Conservation (phyloP, 805 yeast species). For the Kluyveromyces aestuarii region DNA sequence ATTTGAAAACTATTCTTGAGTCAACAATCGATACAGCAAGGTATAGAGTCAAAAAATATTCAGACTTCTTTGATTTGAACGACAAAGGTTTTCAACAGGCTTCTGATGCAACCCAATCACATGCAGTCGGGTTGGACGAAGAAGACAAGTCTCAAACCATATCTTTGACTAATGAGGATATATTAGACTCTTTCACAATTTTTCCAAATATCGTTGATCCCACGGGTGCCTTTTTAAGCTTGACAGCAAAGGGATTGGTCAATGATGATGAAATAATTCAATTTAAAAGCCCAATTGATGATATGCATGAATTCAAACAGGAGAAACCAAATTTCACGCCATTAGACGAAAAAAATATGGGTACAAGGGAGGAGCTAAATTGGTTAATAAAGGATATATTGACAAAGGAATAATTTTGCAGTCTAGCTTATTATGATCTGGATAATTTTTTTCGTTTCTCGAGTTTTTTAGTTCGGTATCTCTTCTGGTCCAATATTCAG, state of each 20-base stretch:
- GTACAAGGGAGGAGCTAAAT: conserved; percentile 58
- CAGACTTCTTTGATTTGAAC: conserved; percentile 27
- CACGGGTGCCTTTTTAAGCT: conserved; percentile 46
- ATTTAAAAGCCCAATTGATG: conserved; percentile 27
- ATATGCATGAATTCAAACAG: conserved; percentile 23
- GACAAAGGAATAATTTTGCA: conserved; percentile 23
- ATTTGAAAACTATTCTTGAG: conserved; percentile 66
- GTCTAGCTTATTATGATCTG: background rate
- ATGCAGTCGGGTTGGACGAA: conserved; percentile 1
- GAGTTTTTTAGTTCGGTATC: background rate
- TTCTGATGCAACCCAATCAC: conserved; percentile 3
- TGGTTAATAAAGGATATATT: conserved; percentile 64
- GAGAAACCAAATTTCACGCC: conserved; percentile 28
- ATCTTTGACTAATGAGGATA: conserved; percentile 53
- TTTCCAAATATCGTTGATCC: conserved; percentile 65
- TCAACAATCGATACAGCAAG: conserved; percentile 64
- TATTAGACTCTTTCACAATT: conserved; percentile 52
- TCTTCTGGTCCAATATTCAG: background rate
- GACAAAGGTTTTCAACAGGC: conserved; percentile 22
- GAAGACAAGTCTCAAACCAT: conserved; percentile 8
- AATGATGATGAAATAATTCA: conserved; percentile 44
- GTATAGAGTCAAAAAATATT: conserved; percentile 42
- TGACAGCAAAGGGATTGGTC: conserved; percentile 40
- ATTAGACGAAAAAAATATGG: conserved; percentile 34
- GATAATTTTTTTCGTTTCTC: background rate